phyloP scores from a whole-genome alignment of 495 filamentous ascomycete species.

The Aspergillus haitiensis region DNA sequence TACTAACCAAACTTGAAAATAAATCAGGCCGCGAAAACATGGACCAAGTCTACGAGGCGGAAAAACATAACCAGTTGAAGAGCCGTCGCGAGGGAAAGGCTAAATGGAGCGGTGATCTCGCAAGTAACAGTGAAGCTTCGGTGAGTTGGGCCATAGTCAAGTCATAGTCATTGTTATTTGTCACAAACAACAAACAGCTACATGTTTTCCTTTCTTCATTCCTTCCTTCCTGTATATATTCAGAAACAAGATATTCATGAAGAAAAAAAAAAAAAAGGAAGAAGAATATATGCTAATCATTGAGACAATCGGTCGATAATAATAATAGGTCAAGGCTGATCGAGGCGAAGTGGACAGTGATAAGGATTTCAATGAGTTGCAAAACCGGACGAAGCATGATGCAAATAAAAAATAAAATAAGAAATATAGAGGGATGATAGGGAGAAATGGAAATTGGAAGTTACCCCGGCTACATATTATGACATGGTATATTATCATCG shows the following conservation, averaged over 20 bases:
- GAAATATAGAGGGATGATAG: constrained; percentile 8
- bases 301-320: not conserved
- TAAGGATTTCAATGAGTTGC: constrained; percentile 50
- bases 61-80: constrained; percentile 70
- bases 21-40: constrained; percentile 44
- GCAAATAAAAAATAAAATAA: constrained; percentile 15
- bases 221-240: not conserved
- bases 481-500: no score
- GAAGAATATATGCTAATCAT: constrained; percentile 12
- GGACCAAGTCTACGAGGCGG: constrained; percentile 55
- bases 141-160: constrained; percentile 41
- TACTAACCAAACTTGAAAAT: not conserved
- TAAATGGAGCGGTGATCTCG: constrained; percentile 79
- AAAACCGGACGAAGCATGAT: constrained; percentile 49
- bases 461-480: not conserved
- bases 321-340: constrained; percentile 62
- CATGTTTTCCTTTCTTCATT: not conserved
- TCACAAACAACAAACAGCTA: no score
- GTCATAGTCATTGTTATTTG: no score
- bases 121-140: constrained; percentile 76
- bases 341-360: constrained; percentile 52
- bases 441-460: not conserved
- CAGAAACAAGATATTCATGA: no score
- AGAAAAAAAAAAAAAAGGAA: not conserved
- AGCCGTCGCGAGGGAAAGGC: constrained; percentile 73